Base-by-base conservation (phyloP, 2,329 filamentous ascomycete species). In the Neocucurbitaria cava region DNA sequence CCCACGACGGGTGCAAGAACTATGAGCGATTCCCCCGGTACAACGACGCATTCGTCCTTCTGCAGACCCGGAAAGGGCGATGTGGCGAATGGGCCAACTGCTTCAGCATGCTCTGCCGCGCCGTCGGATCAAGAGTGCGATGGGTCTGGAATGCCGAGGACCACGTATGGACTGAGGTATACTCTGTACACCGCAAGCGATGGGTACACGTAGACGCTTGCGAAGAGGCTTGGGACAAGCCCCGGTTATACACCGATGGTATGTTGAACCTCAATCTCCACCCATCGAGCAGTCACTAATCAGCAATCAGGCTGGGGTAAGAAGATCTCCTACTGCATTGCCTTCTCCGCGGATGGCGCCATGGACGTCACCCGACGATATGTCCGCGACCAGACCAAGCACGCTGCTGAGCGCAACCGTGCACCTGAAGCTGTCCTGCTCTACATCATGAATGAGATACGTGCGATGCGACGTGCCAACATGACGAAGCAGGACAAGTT, bases 121-220 rank as follows among this genome's bases (percentile, higher is more conserved):
- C 95, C 4, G 87, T 98, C 13, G 94, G 94, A 45, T 91, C 90
- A 56, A 86, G 94, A 57, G 92, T 97, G 21, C 87, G 95, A 69
- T 99, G 95, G 95, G 90, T 99, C 10, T 99, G 95, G 95, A 98
- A 98, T 66, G 89, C 90, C 26, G 95, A 98, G 76, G 95, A 98
- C 74, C 91, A 97, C 71, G 91, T 97, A 23, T 99, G 95, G 95
- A 96, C 93, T 1, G 95, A 98, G 69, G 89, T 98, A 13, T 99
- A 96, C 79, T 97, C 93, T 2, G 91, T 95, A 59, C 92, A 96
- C 77, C 89, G 94, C 71, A 88, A 90, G 75, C 87, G 92, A 73
- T 99, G 95, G 95, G 84, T 98, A n/a, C 94, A 98, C 65, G 92
- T 97, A 38, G 95, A 99, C 75, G 88, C 89, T 30, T 97, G 94